Percentiles rank a stretch among this genome's conserved stretches.
Conservation (phyloP, 768 basidiomycete genomes). For the Mrakia hoshinonis region DNA sequence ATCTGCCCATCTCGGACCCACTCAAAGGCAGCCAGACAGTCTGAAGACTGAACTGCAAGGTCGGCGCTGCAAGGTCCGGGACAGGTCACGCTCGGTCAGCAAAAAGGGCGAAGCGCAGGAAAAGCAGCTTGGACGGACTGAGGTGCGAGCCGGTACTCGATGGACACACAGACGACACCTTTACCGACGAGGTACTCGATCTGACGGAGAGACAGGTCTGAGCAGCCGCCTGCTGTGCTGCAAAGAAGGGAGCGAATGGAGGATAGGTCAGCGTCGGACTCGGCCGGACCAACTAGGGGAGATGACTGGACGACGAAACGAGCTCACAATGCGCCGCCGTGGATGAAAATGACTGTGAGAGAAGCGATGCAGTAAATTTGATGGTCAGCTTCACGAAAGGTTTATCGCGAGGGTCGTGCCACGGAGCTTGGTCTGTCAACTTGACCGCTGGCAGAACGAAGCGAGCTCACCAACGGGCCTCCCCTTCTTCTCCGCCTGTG, state of each 20-base stretch:
- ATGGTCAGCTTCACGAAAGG: not conserved
- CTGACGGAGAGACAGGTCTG: not conserved
- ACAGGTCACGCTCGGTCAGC: too few relatives aligned
- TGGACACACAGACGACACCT: not conserved
- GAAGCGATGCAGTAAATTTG: not conserved
- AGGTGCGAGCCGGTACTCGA: conserved; percentile 17
- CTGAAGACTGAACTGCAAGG: not conserved
- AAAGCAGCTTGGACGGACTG: not conserved
- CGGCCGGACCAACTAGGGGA: not conserved
- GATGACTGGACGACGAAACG: not conserved
- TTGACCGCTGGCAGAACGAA: too few relatives aligned
- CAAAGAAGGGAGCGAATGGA: not conserved
- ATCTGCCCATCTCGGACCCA: conserved; percentile 12
- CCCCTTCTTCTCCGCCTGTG: not conserved
- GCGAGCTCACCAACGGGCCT: not conserved
- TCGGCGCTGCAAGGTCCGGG: conserved; percentile 4
- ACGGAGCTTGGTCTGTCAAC: not conserved
- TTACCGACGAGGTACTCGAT: not conserved
- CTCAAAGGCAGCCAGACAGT: conserved; percentile 1
- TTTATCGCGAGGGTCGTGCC: not conserved
- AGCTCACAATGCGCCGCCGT: conserved; percentile 1
- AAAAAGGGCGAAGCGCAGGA: not conserved
- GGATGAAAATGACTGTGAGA: conserved; percentile 14
- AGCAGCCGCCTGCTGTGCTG: not conserved
- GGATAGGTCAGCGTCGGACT: not conserved